Evolutionary conservation across 129 eudicot genomes (phyloP).

Genomic region (Apium graveolens): DNA sequence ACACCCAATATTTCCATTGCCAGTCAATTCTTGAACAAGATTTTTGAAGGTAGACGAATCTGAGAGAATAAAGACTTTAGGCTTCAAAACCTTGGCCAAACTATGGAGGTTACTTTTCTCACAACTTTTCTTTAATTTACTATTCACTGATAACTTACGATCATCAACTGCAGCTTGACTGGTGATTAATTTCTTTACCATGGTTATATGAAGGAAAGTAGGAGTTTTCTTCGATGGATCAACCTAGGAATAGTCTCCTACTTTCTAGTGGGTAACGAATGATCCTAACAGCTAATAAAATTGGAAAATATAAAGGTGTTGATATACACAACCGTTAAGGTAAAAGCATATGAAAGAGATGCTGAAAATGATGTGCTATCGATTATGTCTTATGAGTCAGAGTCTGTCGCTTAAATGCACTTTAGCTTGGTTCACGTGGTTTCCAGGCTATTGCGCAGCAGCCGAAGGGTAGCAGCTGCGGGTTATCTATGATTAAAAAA

Average conservation of each 20-base stretch:
- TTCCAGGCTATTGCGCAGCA: too few relatives aligned
- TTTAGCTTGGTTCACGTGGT: too few relatives aligned
- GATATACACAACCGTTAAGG: constrained; percentile 22
- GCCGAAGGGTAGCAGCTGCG: too few relatives aligned
- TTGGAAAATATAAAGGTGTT: constrained; percentile 14
- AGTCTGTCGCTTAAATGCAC: too few relatives aligned
- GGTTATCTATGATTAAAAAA: too few relatives aligned
- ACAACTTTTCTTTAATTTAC: constrained; percentile 11
- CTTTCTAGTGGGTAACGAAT: constrained; percentile 34
- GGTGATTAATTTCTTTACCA: not conserved
- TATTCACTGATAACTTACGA: constrained; percentile 22
- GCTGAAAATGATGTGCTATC: constrained; percentile 25
- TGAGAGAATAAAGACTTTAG: constrained; percentile 54
- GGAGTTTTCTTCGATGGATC: constrained; percentile 2
- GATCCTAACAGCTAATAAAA: constrained; percentile 34
- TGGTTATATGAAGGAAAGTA: not conserved
- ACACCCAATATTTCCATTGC: constrained; percentile 20
- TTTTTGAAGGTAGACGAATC: constrained; percentile 47
- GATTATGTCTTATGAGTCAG: too few relatives aligned
- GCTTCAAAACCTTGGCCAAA: constrained; percentile 23
- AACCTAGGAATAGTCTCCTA: constrained; percentile 18
- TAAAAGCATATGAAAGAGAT: constrained; percentile 19
- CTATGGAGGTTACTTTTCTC: constrained; percentile 20
- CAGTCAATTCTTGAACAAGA: constrained; percentile 63
- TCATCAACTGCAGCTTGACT: not conserved